Conservation (phyloP, 805 yeast genomes). For the Blastobotrys mokoenaii region DNA sequence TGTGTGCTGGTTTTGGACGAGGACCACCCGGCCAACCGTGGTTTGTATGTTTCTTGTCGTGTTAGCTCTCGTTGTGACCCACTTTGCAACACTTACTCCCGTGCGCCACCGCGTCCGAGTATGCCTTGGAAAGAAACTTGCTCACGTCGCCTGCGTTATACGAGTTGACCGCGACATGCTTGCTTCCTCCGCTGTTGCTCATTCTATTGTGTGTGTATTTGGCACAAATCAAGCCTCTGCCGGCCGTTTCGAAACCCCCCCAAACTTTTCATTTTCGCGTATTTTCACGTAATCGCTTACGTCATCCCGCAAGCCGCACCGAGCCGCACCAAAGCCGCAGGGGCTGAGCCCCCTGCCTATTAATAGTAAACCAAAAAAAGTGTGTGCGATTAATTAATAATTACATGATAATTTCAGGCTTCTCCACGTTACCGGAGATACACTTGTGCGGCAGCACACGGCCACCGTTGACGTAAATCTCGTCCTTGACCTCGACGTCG, state of each 20-base stretch:
- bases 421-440: slow-evolving; percentile 91
- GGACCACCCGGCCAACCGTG: background rate
- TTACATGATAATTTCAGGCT: slow-evolving; percentile 96
- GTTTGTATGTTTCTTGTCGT: background rate
- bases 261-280: too few relatives aligned
- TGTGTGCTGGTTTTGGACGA: background rate
- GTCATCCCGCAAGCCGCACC: too few relatives aligned
- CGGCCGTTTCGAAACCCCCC: too few relatives aligned
- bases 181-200: slow-evolving; percentile 2
- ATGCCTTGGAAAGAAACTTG: slow-evolving; percentile 9
- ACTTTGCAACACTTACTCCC: slow-evolving; percentile 9
- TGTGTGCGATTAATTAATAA: too few relatives aligned
- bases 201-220: too few relatives aligned
- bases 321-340: too few relatives aligned
- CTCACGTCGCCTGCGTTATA: slow-evolving; percentile 13
- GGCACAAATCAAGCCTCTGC: too few relatives aligned
- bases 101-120: slow-evolving; percentile 10
- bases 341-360: too few relatives aligned
- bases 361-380: background rate
- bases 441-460: slow-evolving; percentile 98
- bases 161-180: slow-evolving; percentile 11
- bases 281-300: too few relatives aligned
- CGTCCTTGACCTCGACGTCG: slow-evolving; percentile 97
- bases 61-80: background rate
- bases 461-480: slow-evolving; percentile 98